Evolutionary conservation across 1,284 basidiomycete genomes (phyloP).

Genomic region (Ceratobasidium sp.): DNA sequence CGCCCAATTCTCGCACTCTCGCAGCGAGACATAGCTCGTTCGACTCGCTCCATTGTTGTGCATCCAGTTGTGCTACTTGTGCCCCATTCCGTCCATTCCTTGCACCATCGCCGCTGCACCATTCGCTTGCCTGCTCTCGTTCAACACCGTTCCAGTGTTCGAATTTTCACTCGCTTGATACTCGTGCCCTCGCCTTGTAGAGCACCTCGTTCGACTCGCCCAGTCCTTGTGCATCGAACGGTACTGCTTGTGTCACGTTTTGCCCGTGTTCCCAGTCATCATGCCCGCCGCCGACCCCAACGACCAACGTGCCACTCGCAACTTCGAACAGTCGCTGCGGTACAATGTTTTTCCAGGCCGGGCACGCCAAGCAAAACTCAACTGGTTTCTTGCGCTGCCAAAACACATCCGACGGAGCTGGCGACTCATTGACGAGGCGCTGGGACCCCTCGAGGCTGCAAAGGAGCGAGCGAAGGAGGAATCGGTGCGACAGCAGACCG

Average conservation of each 20-base stretch:
- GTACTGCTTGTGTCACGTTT: neutral
- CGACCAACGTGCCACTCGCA: neutral
- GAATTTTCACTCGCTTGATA: neutral
- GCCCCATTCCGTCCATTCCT: too few species aligned
- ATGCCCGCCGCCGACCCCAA: neutral
- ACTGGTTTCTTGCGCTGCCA: neutral
- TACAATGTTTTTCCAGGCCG: neutral
- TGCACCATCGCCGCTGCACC: too few species aligned
- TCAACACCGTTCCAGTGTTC: neutral
- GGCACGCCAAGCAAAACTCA: neutral
- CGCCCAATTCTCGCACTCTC: too few species aligned
- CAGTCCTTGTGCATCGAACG: neutral
- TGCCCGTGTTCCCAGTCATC: neutral
- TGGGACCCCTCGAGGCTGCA: neutral
- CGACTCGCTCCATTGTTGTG: too few species aligned
- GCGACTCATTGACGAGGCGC: neutral
- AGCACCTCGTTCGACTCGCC: neutral
- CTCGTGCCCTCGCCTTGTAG: neutral
- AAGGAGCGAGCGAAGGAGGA: neutral
- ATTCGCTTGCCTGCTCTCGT: too few species aligned
- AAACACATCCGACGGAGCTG: constrained; percentile 1
- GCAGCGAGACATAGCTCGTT: too few species aligned
- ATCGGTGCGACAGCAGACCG: neutral
- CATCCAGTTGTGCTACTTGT: too few species aligned
- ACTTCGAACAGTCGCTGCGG: neutral